phyloP scores from a whole-genome alignment of 2,329 filamentous ascomycete species.

The Cryoendolithus antarcticus region DNA sequence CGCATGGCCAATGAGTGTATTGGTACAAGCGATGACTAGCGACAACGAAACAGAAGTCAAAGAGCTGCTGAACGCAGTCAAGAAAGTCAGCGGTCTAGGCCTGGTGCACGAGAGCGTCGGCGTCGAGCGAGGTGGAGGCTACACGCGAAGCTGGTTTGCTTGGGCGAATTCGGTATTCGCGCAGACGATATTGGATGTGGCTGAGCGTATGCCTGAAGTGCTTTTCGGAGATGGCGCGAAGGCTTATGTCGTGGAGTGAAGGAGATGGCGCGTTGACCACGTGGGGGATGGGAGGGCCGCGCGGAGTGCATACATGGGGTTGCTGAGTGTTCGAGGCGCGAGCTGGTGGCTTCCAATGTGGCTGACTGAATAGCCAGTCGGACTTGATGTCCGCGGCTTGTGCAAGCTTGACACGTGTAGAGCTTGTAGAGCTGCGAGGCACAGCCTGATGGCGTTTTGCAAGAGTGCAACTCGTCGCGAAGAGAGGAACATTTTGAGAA shows the following conservation, averaged over 20 bases:
- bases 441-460: no score
- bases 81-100: slow-evolving; percentile 62
- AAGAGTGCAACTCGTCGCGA: no score
- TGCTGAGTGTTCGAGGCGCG: background rate
- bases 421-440: no score
- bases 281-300: background rate
- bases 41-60: slow-evolving; percentile 73
- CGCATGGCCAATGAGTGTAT: slow-evolving; percentile 92
- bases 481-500: no score
- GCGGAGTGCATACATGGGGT: background rate
- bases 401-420: no score
- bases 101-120: slow-evolving; percentile 87
- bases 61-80: slow-evolving; percentile 59
- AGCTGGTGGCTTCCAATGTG: slow-evolving; percentile 1
- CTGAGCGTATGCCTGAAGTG: slow-evolving; percentile 75
- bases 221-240: slow-evolving; percentile 58
- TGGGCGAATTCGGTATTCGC: slow-evolving; percentile 98
- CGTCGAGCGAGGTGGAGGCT: slow-evolving; percentile 56
- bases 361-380: no score
- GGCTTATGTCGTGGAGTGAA: slow-evolving; percentile 37
- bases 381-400: no score
- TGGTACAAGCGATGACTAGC: slow-evolving; percentile 83
- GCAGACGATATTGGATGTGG: slow-evolving; percentile 79
- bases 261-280: background rate
- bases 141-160: slow-evolving; percentile 89